Conservation (phyloP, 305 asterid genomes). For the Fraxinus dipetala region DNA sequence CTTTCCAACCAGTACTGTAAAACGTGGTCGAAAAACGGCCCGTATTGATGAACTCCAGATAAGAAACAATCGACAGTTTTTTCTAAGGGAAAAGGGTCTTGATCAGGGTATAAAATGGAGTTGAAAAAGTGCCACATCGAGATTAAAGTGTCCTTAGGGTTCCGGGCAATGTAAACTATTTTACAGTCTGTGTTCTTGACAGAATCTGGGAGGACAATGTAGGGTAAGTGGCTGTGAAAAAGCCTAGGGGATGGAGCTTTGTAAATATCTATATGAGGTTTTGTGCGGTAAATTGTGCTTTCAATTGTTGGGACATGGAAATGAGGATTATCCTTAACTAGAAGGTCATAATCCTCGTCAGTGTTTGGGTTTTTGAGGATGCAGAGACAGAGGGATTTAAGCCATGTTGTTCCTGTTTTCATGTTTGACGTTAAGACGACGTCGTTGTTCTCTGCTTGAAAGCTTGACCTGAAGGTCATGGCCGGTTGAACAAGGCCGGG, state of each 20-base stretch:
- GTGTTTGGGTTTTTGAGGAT: conserved; percentile 19
- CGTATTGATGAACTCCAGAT: conserved; percentile 38
- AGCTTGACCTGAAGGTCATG: conserved; percentile 33
- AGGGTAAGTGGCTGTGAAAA: conserved; percentile 51
- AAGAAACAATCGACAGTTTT: conserved; percentile 46
- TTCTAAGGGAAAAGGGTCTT: conserved; percentile 41
- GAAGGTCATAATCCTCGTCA: conserved; percentile 15
- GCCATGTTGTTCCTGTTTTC: conserved; percentile 68
- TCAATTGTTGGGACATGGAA: conserved; percentile 49
- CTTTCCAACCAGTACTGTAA: conserved; percentile 45
- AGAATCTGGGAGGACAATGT: conserved; percentile 40
- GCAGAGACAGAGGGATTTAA: conserved; percentile 48
- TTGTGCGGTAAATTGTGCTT: conserved; percentile 30
- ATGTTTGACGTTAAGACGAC: conserved; percentile 48
- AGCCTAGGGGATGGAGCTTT: conserved; percentile 38
- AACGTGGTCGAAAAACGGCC: conserved; percentile 48
- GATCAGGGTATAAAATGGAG: conserved; percentile 31
- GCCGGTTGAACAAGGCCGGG: conserved; percentile 37
- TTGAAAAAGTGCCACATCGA: conserved; percentile 55
- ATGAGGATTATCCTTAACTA: conserved; percentile 43
- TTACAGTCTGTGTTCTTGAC: conserved; percentile 29
- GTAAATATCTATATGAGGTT: conserved; percentile 30
- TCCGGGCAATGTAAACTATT: conserved; percentile 51
- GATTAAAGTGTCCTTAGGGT: conserved; percentile 52
- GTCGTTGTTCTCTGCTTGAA: conserved; percentile 38